Percentiles rank a stretch among this genome's conserved stretches.
These are phyloP conservation scores for Cercospora sp. DNA, from an alignment of 2,329 filamentous ascomycete species.

Conservation along the genomic window DNA sequence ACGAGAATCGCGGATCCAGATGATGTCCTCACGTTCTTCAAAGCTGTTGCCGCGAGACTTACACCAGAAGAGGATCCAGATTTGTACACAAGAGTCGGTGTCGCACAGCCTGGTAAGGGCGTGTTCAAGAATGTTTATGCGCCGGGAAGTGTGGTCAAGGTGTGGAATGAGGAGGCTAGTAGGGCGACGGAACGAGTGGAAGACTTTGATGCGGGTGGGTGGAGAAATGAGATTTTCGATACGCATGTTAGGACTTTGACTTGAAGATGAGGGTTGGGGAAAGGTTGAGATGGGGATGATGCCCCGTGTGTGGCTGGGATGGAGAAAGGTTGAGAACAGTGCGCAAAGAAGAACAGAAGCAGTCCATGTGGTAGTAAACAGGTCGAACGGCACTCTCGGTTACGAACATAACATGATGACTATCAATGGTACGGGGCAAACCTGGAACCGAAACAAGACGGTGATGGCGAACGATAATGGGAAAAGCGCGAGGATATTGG, in stretches of 20 bases:
- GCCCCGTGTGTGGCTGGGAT: too few relatives aligned
- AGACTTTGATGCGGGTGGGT: constrained; percentile 69
- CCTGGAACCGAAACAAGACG: too few relatives aligned
- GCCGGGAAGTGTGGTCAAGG: constrained; percentile 80
- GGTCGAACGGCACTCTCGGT: too few relatives aligned
- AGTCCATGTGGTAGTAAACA: too few relatives aligned
- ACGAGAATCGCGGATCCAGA: constrained; percentile 79
- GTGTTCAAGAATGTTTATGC: constrained; percentile 84
- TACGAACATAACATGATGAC: too few relatives aligned
- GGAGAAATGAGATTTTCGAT: constrained; percentile 83
- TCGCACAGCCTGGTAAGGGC: constrained; percentile 60
- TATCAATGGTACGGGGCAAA: too few relatives aligned
- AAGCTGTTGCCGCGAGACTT: constrained; percentile 75
- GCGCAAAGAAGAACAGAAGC: too few relatives aligned
- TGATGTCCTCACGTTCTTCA: constrained; percentile 78
- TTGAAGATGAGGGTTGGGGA: constrained; percentile 5
- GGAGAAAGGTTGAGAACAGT: too few relatives aligned
- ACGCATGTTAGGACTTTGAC: constrained; percentile 32
- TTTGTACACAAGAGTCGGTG: constrained; percentile 69
- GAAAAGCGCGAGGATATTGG: too few relatives aligned
- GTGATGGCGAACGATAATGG: too few relatives aligned
- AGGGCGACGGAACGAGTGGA: constrained; percentile 72
- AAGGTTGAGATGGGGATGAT: too few relatives aligned
- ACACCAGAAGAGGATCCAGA: constrained; percentile 73
- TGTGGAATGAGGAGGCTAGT: constrained; percentile 81